A percentile compares a stretch with the other conserved stretches of the same genome.
Conservation (phyloP, 1,284 basidiomycete genomes). For the Microbotryum silenes-acaulis region DNA sequence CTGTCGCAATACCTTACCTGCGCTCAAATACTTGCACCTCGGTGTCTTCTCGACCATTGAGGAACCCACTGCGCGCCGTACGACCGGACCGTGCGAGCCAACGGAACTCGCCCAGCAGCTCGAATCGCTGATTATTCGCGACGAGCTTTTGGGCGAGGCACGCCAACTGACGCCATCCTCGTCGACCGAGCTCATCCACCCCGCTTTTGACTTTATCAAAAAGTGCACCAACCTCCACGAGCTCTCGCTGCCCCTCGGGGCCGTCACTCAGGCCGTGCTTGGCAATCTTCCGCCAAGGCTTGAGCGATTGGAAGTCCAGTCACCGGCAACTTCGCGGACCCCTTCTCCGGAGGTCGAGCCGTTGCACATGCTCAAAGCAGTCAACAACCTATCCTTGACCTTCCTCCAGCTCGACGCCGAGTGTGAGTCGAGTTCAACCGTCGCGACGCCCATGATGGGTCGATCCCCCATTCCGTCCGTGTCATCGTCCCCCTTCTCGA, state of each 20-base stretch:
- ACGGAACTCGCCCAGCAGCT: slow-evolving; percentile 3
- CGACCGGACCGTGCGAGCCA: slow-evolving; percentile 10
- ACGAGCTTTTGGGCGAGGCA: neutral
- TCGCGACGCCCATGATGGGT: no score
- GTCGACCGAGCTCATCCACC: neutral
- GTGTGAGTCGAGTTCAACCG: no score
- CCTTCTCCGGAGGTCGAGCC: no score
- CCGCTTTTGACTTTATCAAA: slow-evolving; percentile 6
- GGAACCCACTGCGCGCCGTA: neutral
- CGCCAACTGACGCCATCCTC: neutral
- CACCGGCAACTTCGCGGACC: no score
- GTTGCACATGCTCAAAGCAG: no score
- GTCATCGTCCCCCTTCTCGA: no score
- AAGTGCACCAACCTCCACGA: slow-evolving; percentile 2
- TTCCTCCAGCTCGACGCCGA: no score
- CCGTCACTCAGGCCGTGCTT: neutral
- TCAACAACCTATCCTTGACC: no score
- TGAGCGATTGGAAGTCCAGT: no score
- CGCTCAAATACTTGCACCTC: slow-evolving; percentile 7
- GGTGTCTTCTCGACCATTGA: slow-evolving; percentile 13
- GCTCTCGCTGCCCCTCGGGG: slow-evolving; percentile 4
- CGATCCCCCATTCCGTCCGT: no score
- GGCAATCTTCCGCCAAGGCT: slow-evolving; percentile 2
- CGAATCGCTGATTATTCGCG: neutral
- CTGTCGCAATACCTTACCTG: slow-evolving; percentile 3